Evolutionary conservation across 768 basidiomycete species (phyloP).

Genomic region (Lactarius trivialis): DNA sequence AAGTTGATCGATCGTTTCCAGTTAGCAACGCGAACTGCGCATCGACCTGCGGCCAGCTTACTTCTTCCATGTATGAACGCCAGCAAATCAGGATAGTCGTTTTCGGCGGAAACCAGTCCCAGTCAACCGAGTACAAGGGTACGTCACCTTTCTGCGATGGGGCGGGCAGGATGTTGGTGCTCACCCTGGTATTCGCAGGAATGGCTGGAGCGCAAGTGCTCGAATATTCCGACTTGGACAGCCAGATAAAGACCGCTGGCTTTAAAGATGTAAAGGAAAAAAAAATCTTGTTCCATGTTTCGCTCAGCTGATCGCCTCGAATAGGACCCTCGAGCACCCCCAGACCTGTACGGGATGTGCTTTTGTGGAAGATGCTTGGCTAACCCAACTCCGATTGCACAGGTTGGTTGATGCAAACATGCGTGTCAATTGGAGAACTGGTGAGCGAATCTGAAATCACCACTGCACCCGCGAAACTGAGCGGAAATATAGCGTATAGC

Average conservation of each 20-base stretch:
- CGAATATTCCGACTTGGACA: background rate
- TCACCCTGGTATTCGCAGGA: constrained; percentile 14
- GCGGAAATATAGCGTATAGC: constrained; percentile 2
- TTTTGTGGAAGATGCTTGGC: background rate
- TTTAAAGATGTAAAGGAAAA: constrained; percentile 29
- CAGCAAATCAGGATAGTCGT: constrained; percentile 43
- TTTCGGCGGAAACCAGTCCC: constrained; percentile 46
- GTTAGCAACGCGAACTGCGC: constrained; percentile 34
- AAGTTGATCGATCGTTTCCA: background rate
- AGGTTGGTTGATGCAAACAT: background rate
- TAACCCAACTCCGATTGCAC: background rate
- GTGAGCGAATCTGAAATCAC: background rate
- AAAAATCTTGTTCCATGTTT: background rate
- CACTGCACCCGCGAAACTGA: background rate
- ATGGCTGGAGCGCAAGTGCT: background rate
- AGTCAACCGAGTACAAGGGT: constrained; percentile 43
- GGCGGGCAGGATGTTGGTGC: background rate
- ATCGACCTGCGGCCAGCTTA: constrained; percentile 53
- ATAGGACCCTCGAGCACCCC: constrained; percentile 33
- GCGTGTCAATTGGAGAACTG: constrained; percentile 3
- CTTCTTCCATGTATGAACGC: constrained; percentile 46
- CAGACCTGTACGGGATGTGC: constrained; percentile 29
- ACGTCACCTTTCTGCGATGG: background rate
- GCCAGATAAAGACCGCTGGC: constrained; percentile 17
- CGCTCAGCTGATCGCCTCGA: background rate